Percentiles rank a stretch among this genome's conserved stretches.
Evolutionary conservation across 192 early-diverging fungal genomes (phyloP).

Genomic region (Diversispora epigaea): DNA sequence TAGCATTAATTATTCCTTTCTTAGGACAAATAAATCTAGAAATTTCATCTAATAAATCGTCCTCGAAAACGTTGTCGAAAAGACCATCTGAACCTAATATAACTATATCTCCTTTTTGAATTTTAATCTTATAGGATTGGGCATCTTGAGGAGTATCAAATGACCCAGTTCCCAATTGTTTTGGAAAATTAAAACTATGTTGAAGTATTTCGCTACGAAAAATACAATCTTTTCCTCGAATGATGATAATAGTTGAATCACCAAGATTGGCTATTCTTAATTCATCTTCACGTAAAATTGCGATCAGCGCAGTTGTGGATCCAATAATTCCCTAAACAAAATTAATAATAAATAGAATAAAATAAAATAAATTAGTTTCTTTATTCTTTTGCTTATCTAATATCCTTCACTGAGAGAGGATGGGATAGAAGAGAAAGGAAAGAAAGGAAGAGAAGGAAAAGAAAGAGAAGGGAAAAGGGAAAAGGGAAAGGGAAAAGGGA

Average conservation of each 20-base stretch:
- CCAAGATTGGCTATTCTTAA: slow-evolving; percentile 92
- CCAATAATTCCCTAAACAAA: slow-evolving; percentile 73
- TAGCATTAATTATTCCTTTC: slow-evolving; percentile 32
- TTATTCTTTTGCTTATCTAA: background rate
- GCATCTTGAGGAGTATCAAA: slow-evolving; percentile 83
- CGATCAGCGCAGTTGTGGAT: slow-evolving; percentile 88
- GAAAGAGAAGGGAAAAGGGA: too few species aligned
- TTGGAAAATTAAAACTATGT: slow-evolving; percentile 98
- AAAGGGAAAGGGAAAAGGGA: too few species aligned
- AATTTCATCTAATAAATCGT: slow-evolving; percentile 93
- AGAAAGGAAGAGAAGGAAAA: too few species aligned
- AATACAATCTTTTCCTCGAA: slow-evolving; percentile 82
- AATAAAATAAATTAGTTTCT: too few species aligned
- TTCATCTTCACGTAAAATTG: slow-evolving; percentile 86
- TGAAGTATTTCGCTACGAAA: slow-evolving; percentile 97
- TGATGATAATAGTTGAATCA: slow-evolving; percentile 88
- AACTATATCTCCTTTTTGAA: slow-evolving; percentile 90
- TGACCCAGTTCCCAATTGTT: slow-evolving; percentile 87
- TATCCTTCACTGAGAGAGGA: too few species aligned
- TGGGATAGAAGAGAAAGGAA: background rate
- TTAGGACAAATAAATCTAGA: slow-evolving; percentile 19
- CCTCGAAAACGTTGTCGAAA: slow-evolving; percentile 98
- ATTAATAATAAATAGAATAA: background rate
- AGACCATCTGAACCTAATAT: slow-evolving; percentile 91
- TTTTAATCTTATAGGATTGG: slow-evolving; percentile 77